Conservation (phyloP, 1,139 yeast genomes). For the Taphrina communis region DNA sequence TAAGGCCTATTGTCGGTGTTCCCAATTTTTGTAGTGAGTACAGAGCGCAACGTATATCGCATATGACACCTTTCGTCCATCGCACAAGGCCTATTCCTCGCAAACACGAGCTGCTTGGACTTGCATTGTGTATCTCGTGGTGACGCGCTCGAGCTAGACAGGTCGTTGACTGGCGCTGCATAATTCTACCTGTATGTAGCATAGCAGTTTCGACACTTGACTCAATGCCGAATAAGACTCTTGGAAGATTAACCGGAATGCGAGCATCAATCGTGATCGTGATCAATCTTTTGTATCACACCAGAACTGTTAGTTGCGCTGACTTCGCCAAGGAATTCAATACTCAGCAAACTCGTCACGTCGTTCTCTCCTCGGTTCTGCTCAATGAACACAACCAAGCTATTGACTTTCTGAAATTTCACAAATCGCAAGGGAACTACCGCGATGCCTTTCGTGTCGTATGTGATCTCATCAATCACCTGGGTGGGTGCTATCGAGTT, state of each 20-base stretch:
- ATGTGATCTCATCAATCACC: slow-evolving; percentile 25
- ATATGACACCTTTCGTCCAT: no score
- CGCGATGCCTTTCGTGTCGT: slow-evolving; percentile 40
- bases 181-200: no score
- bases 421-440: slow-evolving; percentile 43
- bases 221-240: no score
- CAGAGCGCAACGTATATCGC: no score
- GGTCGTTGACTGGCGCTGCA: no score
- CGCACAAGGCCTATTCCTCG: no score
- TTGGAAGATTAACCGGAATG: background rate
- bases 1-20: no score
- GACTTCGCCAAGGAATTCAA: slow-evolving; percentile 37
- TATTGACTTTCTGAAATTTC: slow-evolving; percentile 43
- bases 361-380: slow-evolving; percentile 42
- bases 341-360: slow-evolving; percentile 36
- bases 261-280: slow-evolving; percentile 27
- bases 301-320: slow-evolving; percentile 30
- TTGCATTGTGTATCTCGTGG: no score
- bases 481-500: slow-evolving; percentile 40
- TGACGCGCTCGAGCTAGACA: no score
- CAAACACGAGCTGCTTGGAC: no score
- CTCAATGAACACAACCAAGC: slow-evolving; percentile 43
- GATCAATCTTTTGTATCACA: slow-evolving; percentile 28
- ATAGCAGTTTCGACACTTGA: no score
- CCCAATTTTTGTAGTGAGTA: no score